Evolutionary conservation across 208 protist species (phyloP), one percentile per base, ranked within the genome.

Genomic region (Leishmania tropica): DNA sequence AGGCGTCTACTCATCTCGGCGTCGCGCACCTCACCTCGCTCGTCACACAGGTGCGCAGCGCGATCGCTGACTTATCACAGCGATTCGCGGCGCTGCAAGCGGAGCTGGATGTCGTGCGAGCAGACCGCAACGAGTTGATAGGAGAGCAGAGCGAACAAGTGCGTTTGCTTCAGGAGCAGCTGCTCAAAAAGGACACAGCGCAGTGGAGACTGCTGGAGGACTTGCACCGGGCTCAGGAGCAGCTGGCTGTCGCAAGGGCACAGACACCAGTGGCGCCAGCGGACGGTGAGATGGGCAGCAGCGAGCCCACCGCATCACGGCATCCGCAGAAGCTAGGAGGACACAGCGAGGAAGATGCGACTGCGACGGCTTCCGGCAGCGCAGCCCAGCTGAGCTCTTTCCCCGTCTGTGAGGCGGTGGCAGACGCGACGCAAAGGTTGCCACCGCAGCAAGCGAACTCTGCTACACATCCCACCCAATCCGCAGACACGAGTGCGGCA

Each of bases 111-210:
- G 90, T 95, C 67, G 92, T 95, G 60, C 92, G 92, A 5, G 84
- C 83, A 21, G 92, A 95, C 71, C 83, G 92, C 48, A 94, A 93
- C 76, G 92, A 93, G 78, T 77, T 95, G 31, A 87, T 95, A 35
- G 90, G 90, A 4, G 84, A 84, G 68, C 89, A 95, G 81, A 89
- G 86, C 40, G 81, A 91, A 13, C 80, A 87, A 40, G 83, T 93
- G 64, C 85, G 86, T 0, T 58, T 68, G 40, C 79, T 93, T 28
- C 90, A 93, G 75, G 70, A 90, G 74, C 79, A 86, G 76, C 71
- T 93, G 53, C 79, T 91, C 47, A 72, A 79, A 37, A 85, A 80
- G 48, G 92, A 93, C 40, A 80, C 62, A 51, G 70, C 42, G 58
- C 79, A 84, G 42, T 78, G 83, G 70, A 54, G 45, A 54, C 62